Percentiles rank a stretch among this genome's conserved stretches.
Conservation (phyloP, 345 rosid species). For the Lepidium sativum region DNA sequence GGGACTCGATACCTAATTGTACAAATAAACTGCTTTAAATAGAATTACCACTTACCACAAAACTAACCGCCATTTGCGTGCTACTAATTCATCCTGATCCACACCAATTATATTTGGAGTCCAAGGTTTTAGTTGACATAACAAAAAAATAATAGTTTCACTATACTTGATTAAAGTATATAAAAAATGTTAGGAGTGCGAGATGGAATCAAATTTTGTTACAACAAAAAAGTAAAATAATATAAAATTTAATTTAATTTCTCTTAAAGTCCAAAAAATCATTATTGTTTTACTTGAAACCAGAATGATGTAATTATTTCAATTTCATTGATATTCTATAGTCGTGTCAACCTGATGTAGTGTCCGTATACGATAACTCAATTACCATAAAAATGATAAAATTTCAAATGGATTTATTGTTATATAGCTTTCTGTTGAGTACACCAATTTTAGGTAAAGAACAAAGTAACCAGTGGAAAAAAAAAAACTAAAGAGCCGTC, state of each 20-base stretch:
- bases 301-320: constrained; percentile 9
- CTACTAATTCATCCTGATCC: too few species aligned
- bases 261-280: neutral
- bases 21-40: too few species aligned
- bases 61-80: too few species aligned
- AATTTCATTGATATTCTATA: constrained; percentile 1
- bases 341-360: constrained; percentile 21
- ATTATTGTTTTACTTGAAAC: constrained; percentile 19
- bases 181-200: too few species aligned
- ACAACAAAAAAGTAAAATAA: neutral
- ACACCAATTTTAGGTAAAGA: constrained; percentile 21
- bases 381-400: constrained; percentile 14
- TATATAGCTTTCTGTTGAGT: constrained; percentile 10
- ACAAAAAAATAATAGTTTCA: too few species aligned
- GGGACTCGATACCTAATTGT: too few species aligned
- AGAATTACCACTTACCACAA: too few species aligned
- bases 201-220: neutral
- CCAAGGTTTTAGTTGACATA: too few species aligned
- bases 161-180: too few species aligned
- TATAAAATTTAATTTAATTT: neutral
- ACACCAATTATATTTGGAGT: too few species aligned
- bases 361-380: constrained; percentile 13
- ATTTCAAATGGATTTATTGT: neutral
- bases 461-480: constrained; percentile 15
- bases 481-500: constrained; percentile 10